Evolutionary conservation across 1,284 basidiomycete species (phyloP), one percentile per base, ranked within the genome.

Genomic region (Prillingera fragicola): DNA sequence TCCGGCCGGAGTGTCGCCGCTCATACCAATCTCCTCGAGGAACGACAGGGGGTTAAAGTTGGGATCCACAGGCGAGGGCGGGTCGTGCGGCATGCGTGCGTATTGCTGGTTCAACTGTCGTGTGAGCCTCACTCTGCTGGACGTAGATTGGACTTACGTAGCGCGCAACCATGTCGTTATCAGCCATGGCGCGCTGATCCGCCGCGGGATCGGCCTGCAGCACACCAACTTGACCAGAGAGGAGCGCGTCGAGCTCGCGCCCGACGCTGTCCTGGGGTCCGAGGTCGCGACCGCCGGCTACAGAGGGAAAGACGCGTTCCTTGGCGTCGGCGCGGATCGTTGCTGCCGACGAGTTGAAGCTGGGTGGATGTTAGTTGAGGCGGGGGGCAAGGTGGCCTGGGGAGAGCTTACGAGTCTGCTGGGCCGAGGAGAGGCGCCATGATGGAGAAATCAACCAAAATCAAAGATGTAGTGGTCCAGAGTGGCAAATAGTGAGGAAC

Each of bases 311-410:
- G 15, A 48, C 41, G 27, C 35, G 29, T 13, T 43, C 22, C 23
- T 43, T 34, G 36, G 36, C 38, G 27, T 56, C 56, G 10, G 54
- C 43, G 5, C 50, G 41, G 26, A 58, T 54, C 5, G 56, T 58
- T 24, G 54, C 56, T 10, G 51, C 50, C 5, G 56, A 58, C 43
- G 56, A 58, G 54, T 58, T 58, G 56, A 58, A 58, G 36, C 56
- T 57, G 40, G 19, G 24, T 26, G 27, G 26, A 26, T 28, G 38
- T 39, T 29, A 36, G 38, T 24, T 33, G 29, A 33, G 26, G 29
- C 32, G 14, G 27, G 27, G 25, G 22, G 27, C 15, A 31, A 7
- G 18, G 25, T 15, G 6, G 25, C 18, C 27, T 6, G 37, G 9
- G 28, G 25, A 19, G 19, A n/a, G 13, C 50, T 39, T 21, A 52